Percentiles rank a stretch among this genome's conserved stretches.
These are phyloP conservation scores for Gracilariopsis chorda DNA, from an alignment of 23 red algal species.

Conservation along the genomic window DNA sequence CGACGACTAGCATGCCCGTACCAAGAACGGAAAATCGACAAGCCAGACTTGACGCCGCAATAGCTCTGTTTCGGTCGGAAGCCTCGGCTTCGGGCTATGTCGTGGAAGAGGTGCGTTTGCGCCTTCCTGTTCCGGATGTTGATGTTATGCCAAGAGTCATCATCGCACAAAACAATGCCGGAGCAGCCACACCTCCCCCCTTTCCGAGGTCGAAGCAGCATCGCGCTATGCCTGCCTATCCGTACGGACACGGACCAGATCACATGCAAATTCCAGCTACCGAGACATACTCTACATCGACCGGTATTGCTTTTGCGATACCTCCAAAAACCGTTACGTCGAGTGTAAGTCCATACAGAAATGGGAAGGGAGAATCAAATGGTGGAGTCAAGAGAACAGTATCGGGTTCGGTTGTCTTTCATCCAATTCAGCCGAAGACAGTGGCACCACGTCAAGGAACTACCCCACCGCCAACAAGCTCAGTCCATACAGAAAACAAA, in stretches of 20 bases:
- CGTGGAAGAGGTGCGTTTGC: slow-evolving; percentile 61
- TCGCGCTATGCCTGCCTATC: slow-evolving; percentile 10
- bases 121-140: slow-evolving; percentile 58
- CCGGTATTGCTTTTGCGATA: background rate
- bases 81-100: slow-evolving; percentile 68
- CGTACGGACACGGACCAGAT: background rate
- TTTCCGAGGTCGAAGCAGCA: slow-evolving; percentile 54
- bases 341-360: background rate
- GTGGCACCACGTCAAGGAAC: background rate
- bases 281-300: background rate
- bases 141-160: slow-evolving; percentile 52
- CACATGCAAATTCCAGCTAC: background rate
- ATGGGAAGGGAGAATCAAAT: slow-evolving; percentile 15
- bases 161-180: slow-evolving; percentile 50
- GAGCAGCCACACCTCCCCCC: slow-evolving; percentile 17
- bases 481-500: background rate
- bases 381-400: slow-evolving; percentile 50
- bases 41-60: slow-evolving; percentile 53
- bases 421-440: slow-evolving; percentile 5
- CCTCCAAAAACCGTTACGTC: background rate
- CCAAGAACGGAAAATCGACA: slow-evolving; percentile 45
- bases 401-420: slow-evolving; percentile 38
- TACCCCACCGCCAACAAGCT: background rate
- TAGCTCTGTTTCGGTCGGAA: slow-evolving; percentile 62
- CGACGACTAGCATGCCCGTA: slow-evolving; percentile 24